Conservation (phyloP, 2,329 filamentous ascomycete species). For the Magnaporthiopsis incrustans region DNA sequence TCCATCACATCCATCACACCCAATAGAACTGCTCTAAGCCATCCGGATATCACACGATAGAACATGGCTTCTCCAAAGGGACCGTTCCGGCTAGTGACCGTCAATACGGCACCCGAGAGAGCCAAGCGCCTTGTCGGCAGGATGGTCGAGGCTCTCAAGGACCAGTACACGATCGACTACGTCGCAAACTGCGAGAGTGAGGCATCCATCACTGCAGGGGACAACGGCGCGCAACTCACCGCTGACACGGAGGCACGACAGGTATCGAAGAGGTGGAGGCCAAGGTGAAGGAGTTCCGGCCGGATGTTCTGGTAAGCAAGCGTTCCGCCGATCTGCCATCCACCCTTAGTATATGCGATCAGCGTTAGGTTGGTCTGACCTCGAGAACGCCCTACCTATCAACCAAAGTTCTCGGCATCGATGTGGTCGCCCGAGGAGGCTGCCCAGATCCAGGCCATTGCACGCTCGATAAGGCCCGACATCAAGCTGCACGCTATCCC, state of each 20-base stretch:
- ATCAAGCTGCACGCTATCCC: constrained; percentile 46
- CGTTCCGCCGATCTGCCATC: neutral
- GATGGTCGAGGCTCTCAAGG: constrained; percentile 52
- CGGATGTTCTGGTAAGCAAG: constrained; percentile 21
- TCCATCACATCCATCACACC: neutral
- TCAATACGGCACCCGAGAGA: constrained; percentile 60
- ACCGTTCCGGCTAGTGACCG: constrained; percentile 56
- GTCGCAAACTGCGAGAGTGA: constrained; percentile 54
- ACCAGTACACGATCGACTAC: constrained; percentile 55
- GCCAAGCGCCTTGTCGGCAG: constrained; percentile 55
- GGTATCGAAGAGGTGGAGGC: constrained; percentile 46
- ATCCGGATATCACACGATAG: neutral
- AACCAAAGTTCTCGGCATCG: constrained; percentile 58
- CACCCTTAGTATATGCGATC: neutral
- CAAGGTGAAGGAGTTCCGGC: constrained; percentile 14
- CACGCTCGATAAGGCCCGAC: constrained; percentile 32
- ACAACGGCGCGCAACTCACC: neutral
- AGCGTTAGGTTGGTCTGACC: neutral
- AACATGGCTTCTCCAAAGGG: constrained; percentile 29
- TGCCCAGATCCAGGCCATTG: constrained; percentile 33
- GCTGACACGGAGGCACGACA: constrained; percentile 14
- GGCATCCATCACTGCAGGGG: neutral
- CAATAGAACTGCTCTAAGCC: neutral
- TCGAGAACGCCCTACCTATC: constrained; percentile 18
- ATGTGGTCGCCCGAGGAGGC: constrained; percentile 41